A percentile compares a stretch with the other conserved stretches of the same genome.
Evolutionary conservation across 2,329 filamentous ascomycete genomes (phyloP).

Genomic region (Calonectria montana): DNA sequence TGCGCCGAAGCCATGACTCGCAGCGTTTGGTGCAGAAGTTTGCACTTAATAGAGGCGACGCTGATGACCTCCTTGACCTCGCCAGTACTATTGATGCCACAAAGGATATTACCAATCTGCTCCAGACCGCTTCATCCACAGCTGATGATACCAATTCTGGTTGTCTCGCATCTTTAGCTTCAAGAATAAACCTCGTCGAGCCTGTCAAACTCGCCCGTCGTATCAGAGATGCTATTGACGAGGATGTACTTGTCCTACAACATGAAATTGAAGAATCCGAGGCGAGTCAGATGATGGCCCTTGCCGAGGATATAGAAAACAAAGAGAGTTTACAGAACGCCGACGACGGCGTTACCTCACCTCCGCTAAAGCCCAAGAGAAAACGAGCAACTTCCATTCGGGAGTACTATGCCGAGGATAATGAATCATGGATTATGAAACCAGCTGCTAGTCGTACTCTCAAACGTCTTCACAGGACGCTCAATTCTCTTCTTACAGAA

Average conservation of each 20-base stretch:
- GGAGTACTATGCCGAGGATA: slow-evolving; percentile 71
- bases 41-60: slow-evolving; percentile 88
- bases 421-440: slow-evolving; percentile 73
- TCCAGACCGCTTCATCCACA: slow-evolving; percentile 44
- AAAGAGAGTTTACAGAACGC: slow-evolving; percentile 71
- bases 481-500: slow-evolving; percentile 69
- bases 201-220: slow-evolving; percentile 75
- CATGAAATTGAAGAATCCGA: slow-evolving; percentile 82
- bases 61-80: slow-evolving; percentile 88
- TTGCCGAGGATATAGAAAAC: slow-evolving; percentile 78
- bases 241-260: slow-evolving; percentile 86
- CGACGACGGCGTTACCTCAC: slow-evolving; percentile 62
- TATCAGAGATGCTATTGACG: slow-evolving; percentile 87
- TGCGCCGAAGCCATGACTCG: slow-evolving; percentile 84
- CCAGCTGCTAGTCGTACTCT: slow-evolving; percentile 75
- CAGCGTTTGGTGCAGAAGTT: slow-evolving; percentile 95
- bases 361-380: slow-evolving; percentile 59
- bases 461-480: slow-evolving; percentile 72
- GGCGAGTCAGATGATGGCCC: slow-evolving; percentile 74
- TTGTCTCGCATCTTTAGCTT: slow-evolving; percentile 59
- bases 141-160: slow-evolving; percentile 27
- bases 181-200: slow-evolving; percentile 73
- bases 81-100: slow-evolving; percentile 84
- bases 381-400: slow-evolving; percentile 60
- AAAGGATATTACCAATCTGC: slow-evolving; percentile 68